Evolutionary conservation across 257 asterid genomes (phyloP).

Genomic region (Lavandula angustifolia): DNA sequence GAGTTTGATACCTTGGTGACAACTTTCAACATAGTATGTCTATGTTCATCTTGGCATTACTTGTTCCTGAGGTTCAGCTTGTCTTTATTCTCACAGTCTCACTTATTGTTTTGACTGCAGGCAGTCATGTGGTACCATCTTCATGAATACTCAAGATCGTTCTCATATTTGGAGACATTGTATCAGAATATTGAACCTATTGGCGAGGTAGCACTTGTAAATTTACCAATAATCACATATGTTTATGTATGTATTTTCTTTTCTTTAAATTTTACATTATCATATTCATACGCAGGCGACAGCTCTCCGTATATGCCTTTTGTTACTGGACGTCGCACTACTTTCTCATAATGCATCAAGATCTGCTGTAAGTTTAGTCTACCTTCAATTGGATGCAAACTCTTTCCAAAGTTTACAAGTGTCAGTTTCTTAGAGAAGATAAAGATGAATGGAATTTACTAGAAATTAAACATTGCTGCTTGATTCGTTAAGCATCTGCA

Average conservation of each 20-base stretch:
- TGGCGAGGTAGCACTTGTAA: conserved; percentile 58
- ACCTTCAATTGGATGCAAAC: background rate
- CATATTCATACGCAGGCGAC: conserved; percentile 54
- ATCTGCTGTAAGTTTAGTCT: conserved; percentile 59
- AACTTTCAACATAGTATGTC: conserved; percentile 68
- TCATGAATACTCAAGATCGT: conserved; percentile 68
- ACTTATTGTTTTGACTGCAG: conserved; percentile 46
- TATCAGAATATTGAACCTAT: conserved; percentile 75
- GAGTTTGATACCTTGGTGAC: conserved; percentile 61
- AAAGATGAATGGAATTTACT: background rate
- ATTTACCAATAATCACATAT: conserved; percentile 5
- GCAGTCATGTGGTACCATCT: conserved; percentile 85
- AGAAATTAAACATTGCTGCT: background rate
- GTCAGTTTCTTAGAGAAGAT: background rate
- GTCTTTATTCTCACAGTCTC: conserved; percentile 21
- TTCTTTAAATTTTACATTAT: conserved; percentile 19
- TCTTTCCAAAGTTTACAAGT: background rate
- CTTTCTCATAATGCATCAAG: conserved; percentile 61
- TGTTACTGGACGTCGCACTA: conserved; percentile 74
- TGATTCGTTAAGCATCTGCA: background rate
- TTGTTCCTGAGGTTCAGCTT: conserved; percentile 19
- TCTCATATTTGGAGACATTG: conserved; percentile 64
- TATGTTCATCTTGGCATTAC: conserved; percentile 24
- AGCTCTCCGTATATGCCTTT: conserved; percentile 77
- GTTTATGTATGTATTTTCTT: background rate